Base-by-base conservation (phyloP, 352 stramenopile genomes). In the Elongisporangium senticosum region DNA sequence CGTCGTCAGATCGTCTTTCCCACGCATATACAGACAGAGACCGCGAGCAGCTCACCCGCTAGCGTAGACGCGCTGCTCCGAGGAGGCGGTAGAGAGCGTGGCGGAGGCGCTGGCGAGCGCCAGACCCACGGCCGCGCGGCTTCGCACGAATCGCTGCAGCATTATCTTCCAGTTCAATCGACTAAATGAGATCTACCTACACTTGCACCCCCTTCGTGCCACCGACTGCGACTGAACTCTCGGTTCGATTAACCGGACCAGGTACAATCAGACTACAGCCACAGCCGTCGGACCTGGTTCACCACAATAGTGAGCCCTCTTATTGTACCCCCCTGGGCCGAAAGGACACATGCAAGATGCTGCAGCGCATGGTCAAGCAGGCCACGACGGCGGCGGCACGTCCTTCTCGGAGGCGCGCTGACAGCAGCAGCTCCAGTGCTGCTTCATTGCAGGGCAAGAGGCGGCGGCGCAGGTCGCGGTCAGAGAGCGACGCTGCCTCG, bases 61-160 rank as follows among this genome's bases (percentile, higher is more conserved):
- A 4, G 75, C 73, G 61, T 90, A 89, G 53, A 92, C 75, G 14
- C 76, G 79, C 61, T 77, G 70, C 59, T 92, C 82, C 0, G 72
- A 61, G 39, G 59, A 74, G 20, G 71, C 60, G 17, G 65, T 50
- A 15, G 65, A 69, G 14, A 77, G 57, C 17, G 73, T 49, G 49
- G 79, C 50, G 14, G 78, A 71, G 7, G 72, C 68, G 47, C 67
- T 64, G 17, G 87, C 57, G 23, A 63, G 68, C 54, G 67, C 53
- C 76, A 37, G 68, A 68, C 40, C 64, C 67, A 21, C 78, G 15
- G 49, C 8, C 47, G 61, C 56, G 55, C 76, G 69, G 51, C 61
- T 66, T 21, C 67, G 64, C 55, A 77, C 28, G 33, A 55, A 63
- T 52, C 71, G 75, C 57, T 60, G 53, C 66, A 86, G 83, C 75